Conservation (phyloP, 306 rosid species). For the Rubus idaeus region DNA sequence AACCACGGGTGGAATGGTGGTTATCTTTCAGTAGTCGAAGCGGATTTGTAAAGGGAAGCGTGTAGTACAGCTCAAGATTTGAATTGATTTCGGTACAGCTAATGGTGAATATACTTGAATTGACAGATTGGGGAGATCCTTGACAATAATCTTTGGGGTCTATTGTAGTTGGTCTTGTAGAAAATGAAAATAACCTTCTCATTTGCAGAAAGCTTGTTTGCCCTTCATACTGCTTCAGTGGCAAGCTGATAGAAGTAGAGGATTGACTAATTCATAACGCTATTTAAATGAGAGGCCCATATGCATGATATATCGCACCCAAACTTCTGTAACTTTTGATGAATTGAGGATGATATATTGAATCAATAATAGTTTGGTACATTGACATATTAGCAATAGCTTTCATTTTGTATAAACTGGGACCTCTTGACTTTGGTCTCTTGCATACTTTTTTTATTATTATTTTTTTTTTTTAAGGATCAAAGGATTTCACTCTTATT, state of each 20-base stretch:
- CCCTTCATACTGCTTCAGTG: background rate
- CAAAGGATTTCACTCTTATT: too few relatives aligned
- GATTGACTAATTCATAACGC: background rate
- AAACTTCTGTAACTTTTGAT: background rate
- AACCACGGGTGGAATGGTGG: background rate
- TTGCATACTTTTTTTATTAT: too few relatives aligned
- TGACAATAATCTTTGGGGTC: slow-evolving; percentile 16
- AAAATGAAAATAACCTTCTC: slow-evolving; percentile 6
- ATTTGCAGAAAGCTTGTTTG: slow-evolving; percentile 16
- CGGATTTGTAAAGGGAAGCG: slow-evolving; percentile 13
- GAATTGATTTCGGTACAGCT: background rate
- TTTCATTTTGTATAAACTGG: background rate
- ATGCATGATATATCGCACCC: background rate
- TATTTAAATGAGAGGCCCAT: background rate
- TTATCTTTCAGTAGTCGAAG: slow-evolving; percentile 15
- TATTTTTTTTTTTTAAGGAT: too few relatives aligned
- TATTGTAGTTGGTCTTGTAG: slow-evolving; percentile 8
- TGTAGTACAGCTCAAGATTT: slow-evolving; percentile 7
- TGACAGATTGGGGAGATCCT: slow-evolving; percentile 15
- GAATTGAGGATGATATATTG: background rate
- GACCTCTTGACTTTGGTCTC: background rate
- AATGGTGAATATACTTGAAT: slow-evolving; percentile 9
- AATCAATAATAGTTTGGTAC: background rate
- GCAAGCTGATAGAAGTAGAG: background rate
- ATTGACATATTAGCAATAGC: background rate